These are phyloP conservation scores for Fusarium succisae DNA, from an alignment of 2,329 filamentous ascomycete genomes.

Conservation along the genomic window DNA sequence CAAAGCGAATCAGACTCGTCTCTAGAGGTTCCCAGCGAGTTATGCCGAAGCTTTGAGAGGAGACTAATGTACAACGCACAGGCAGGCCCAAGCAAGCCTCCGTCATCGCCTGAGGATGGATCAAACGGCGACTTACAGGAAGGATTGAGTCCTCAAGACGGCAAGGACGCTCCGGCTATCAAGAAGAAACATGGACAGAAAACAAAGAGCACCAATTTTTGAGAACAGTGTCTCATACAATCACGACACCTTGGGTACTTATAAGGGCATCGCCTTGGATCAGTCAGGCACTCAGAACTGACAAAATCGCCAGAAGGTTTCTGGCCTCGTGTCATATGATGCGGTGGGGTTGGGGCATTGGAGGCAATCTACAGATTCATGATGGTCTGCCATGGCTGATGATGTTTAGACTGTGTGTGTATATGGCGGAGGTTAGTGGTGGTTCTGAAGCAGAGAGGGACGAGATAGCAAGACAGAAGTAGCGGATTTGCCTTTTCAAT, in stretches of 20 bases:
- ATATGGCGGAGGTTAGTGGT: slow-evolving; percentile 26
- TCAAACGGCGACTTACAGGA: not conserved
- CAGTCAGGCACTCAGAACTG: slow-evolving; percentile 15
- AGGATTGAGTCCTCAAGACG: not conserved
- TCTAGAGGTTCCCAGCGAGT: not conserved
- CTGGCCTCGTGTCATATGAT: not conserved
- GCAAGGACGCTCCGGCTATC: not conserved
- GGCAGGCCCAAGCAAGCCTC: not conserved
- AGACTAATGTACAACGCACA: not conserved
- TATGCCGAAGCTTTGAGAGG: not conserved
- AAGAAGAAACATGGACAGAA: not conserved
- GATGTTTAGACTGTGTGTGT: slow-evolving; percentile 17
- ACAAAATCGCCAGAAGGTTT: slow-evolving; percentile 3
- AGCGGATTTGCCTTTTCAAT: slow-evolving; percentile 29
- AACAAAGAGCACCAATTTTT: not conserved
- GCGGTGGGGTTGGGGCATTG: slow-evolving; percentile 1
- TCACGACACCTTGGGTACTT: slow-evolving; percentile 22
- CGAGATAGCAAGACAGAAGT: slow-evolving; percentile 30
- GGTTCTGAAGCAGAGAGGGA: slow-evolving; percentile 11
- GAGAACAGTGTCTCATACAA: not conserved
- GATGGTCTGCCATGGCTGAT: slow-evolving; percentile 10
- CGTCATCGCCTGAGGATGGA: not conserved
- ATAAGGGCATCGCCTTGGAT: slow-evolving; percentile 16
- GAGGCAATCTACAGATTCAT: not conserved
- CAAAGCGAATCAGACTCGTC: not conserved